These are phyloP conservation scores for Withania somnifera DNA, from an alignment of 305 asterid species.

Conservation along the genomic window DNA sequence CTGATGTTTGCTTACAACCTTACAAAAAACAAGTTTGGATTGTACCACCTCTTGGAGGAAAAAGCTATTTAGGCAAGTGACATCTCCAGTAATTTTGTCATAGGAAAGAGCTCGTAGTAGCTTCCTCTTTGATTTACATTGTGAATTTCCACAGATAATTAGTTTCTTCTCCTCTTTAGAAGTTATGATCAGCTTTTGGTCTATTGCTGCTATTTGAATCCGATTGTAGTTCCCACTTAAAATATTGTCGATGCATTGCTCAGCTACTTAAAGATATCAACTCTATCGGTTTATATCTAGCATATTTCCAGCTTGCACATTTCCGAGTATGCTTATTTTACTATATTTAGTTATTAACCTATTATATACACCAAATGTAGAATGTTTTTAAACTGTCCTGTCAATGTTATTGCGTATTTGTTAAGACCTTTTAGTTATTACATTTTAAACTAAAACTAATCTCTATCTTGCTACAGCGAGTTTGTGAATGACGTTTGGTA, in stretches of 20 bases:
- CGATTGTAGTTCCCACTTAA: not conserved
- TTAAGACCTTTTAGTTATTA: not conserved
- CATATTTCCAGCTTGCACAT: not conserved
- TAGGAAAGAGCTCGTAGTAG: not conserved
- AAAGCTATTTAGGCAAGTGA: not conserved
- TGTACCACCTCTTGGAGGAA: not conserved
- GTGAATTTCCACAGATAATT: not conserved
- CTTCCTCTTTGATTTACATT: not conserved
- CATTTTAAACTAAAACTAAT: not conserved
- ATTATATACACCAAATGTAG: not conserved
- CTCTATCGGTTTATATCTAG: not conserved
- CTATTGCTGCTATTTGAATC: not conserved
- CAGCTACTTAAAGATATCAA: not conserved
- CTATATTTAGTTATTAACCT: not conserved
- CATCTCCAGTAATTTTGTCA: not conserved
- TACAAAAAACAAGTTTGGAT: not conserved
- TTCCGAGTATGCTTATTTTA: not conserved
- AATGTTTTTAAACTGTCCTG: not conserved
- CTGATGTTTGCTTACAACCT: not conserved
- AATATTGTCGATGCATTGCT: not conserved
- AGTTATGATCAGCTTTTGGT: not conserved
- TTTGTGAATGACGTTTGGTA: slow-evolving; percentile 79
- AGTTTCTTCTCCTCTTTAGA: not conserved
- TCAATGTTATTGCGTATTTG: not conserved
- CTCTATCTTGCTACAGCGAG: slow-evolving; percentile 35